Percentiles rank a stretch among this genome's conserved stretches.
Evolutionary conservation across 106 monocot species (phyloP).

Genomic region (Dendrobium chrysotoxum): DNA sequence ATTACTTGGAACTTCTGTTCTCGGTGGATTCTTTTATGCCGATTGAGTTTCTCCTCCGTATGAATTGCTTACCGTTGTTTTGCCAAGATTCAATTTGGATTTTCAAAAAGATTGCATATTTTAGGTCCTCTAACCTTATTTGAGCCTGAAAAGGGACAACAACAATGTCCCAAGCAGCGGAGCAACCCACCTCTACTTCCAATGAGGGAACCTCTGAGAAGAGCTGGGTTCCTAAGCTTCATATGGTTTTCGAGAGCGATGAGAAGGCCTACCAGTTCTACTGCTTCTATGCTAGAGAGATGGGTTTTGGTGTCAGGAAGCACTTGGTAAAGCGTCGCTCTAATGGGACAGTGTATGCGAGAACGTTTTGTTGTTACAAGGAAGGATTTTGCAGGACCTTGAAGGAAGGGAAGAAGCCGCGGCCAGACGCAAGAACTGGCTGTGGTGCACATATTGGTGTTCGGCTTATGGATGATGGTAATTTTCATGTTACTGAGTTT

Average conservation of each 20-base stretch:
- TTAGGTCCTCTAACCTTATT: too few species aligned
- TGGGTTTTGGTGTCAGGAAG: constrained; percentile 26
- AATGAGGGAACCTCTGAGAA: not conserved
- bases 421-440: constrained; percentile 14
- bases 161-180: not conserved
- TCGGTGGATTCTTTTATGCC: not conserved
- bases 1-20: too few species aligned
- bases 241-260: constrained; percentile 20
- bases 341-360: constrained; percentile 5
- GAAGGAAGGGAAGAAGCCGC: constrained; percentile 15
- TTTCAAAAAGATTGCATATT: too few species aligned
- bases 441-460: constrained; percentile 13
- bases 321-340: constrained; percentile 13
- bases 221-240: constrained; percentile 13
- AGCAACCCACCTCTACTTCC: not conserved
- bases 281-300: constrained; percentile 5
- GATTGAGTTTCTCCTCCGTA: not conserved
- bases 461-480: constrained; percentile 4
- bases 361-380: constrained; percentile 13
- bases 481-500: constrained; percentile 14
- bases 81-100: not conserved
- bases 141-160: not conserved
- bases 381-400: constrained; percentile 15
- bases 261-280: constrained; percentile 20
- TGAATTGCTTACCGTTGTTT: not conserved